Conservation (phyloP, 2,329 filamentous ascomycete genomes). For the Xylogone sp. region DNA sequence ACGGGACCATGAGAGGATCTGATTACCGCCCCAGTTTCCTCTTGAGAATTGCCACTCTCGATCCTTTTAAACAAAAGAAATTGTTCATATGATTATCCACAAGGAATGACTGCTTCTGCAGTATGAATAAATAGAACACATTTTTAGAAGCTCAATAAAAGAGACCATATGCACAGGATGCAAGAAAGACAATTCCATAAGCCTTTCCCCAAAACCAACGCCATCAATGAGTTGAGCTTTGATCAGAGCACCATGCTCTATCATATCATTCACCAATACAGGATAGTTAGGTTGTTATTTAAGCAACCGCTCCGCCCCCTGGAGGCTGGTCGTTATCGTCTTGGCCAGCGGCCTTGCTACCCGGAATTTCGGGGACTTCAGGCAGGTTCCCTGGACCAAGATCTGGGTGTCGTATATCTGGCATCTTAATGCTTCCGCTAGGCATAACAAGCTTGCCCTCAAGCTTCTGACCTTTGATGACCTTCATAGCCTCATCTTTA, state of each 20-base stretch:
- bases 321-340: conserved; percentile 18
- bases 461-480: conserved; percentile 82
- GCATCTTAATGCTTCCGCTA: conserved; percentile 63
- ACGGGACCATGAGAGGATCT: no score
- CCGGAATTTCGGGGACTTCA: conserved; percentile 21
- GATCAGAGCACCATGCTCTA: background rate
- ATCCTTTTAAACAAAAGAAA: background rate
- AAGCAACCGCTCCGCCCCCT: conserved; percentile 21
- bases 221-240: background rate
- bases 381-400: conserved; percentile 12
- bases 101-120: background rate
- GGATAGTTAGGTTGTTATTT: background rate
- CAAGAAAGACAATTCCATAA: background rate
- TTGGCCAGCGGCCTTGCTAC: conserved; percentile 13
- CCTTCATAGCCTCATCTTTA: conserved; percentile 84
- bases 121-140: background rate
- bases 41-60: background rate
- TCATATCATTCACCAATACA: background rate
- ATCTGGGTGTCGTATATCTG: conserved; percentile 29
- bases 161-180: background rate
- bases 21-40: background rate
- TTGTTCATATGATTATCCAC: background rate
- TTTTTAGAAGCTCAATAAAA: background rate
- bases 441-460: conserved; percentile 61
- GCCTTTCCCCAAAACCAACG: background rate